A percentile compares a stretch with the other conserved stretches of the same genome.
Conservation (phyloP, 768 basidiomycete genomes). For the Rhizopogon vinicolor region DNA sequence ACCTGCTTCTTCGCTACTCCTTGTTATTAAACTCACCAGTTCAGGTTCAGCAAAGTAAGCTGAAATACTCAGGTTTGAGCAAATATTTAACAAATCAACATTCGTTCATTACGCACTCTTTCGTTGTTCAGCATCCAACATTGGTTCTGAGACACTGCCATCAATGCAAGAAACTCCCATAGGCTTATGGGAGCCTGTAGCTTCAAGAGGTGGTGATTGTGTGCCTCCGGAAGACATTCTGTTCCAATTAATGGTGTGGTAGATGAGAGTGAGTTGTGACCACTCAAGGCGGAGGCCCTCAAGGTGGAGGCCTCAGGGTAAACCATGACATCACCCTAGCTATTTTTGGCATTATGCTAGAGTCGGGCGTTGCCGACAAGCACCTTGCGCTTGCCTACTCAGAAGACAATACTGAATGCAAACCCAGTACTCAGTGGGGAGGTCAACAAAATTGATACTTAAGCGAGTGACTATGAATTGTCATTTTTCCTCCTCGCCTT, state of each 20-base stretch:
- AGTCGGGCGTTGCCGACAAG: no score
- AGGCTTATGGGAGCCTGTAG: constrained; percentile 39
- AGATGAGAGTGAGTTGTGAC: not conserved
- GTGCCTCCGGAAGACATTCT: constrained; percentile 32
- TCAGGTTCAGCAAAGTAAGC: constrained; percentile 16
- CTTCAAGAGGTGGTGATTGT: constrained; percentile 52
- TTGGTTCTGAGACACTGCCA: constrained; percentile 28
- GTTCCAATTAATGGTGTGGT: not conserved
- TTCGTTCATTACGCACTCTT: constrained; percentile 26
- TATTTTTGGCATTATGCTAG: no score
- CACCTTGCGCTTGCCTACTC: no score
- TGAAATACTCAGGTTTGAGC: not conserved
- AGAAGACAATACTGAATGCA: no score
- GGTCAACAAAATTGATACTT: no score
- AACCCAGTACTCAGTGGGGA: no score
- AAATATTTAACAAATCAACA: not conserved
- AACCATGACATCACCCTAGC: not conserved
- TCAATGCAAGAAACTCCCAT: constrained; percentile 46
- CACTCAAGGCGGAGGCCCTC: not conserved
- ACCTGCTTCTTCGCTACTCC: no score
- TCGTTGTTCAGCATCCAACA: constrained; percentile 40
- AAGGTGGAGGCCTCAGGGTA: not conserved
- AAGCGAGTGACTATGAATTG: no score
- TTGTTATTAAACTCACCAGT: not conserved
- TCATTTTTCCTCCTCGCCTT: no score